A percentile compares a stretch with the other conserved stretches of the same genome.
These are phyloP conservation scores for Silene vulgaris DNA, from an alignment of 179 eudicot species.

Conservation along the genomic window DNA sequence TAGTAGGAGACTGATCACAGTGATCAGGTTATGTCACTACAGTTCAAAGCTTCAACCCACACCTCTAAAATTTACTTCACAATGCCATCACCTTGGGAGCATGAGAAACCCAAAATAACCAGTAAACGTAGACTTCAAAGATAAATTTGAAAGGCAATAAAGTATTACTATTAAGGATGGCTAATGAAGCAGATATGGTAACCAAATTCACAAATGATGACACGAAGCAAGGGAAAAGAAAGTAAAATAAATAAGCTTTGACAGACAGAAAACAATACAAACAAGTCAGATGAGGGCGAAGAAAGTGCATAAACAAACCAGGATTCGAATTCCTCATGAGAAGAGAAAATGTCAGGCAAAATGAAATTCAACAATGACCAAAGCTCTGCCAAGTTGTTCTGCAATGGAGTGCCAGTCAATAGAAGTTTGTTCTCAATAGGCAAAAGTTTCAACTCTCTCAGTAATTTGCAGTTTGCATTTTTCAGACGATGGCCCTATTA, in stretches of 20 bases:
- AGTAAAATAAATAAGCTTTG: background rate
- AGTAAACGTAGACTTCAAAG: too few species aligned
- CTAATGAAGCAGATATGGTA: background rate
- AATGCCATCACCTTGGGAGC: background rate
- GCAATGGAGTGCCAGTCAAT: slow-evolving; percentile 93
- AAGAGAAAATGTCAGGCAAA: slow-evolving; percentile 89
- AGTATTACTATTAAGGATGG: too few species aligned
- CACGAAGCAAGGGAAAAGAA: background rate
- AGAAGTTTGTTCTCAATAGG: slow-evolving; percentile 82
- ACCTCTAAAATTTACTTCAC: background rate
- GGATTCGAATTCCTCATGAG: slow-evolving; percentile 87
- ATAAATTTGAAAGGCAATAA: too few species aligned
- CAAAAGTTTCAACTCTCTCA: slow-evolving; percentile 63
- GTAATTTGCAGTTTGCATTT: slow-evolving; percentile 73
- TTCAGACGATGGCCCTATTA: slow-evolving; percentile 88
- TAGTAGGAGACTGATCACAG: background rate
- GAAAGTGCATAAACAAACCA: slow-evolving; percentile 41
- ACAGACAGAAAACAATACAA: background rate
- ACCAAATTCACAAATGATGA: background rate
- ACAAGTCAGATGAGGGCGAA: background rate
- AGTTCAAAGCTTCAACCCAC: too few species aligned
- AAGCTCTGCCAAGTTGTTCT: slow-evolving; percentile 93
- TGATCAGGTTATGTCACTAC: background rate
- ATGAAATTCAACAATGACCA: slow-evolving; percentile 96
- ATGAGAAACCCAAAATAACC: background rate